Percentiles rank a stretch among this genome's conserved stretches.
phyloP scores from a whole-genome alignment of 352 stramenopile genomes.

The Aphanomyces invadans region DNA sequence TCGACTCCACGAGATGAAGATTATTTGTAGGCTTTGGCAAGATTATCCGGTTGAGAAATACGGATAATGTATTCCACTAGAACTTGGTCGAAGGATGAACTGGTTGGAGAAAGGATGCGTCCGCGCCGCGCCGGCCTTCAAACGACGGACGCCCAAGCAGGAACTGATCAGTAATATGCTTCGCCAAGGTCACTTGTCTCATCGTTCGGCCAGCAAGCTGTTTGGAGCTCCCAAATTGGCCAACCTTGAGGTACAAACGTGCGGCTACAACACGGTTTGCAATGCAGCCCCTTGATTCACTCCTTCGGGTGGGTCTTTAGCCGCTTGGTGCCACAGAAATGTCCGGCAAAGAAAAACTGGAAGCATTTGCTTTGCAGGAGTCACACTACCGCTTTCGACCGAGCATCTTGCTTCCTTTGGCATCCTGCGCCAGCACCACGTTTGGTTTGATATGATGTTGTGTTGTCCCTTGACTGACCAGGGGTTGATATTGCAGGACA shows the following conservation, averaged over 20 bases:
- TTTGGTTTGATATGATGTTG: conserved; percentile 10
- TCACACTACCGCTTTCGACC: conserved; percentile 45
- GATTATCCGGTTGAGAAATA: no score
- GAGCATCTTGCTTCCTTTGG: conserved; percentile 46
- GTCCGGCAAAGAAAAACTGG: not conserved
- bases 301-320: not conserved
- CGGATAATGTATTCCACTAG: no score
- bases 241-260: not conserved
- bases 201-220: conserved; percentile 2
- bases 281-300: not conserved
- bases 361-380: conserved; percentile 9
- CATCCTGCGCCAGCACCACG: conserved; percentile 1
- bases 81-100: conserved; percentile 23
- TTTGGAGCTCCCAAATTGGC: conserved; percentile 6
- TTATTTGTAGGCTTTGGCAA: no score
- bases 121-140: conserved; percentile 15
- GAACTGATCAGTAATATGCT: conserved; percentile 15
- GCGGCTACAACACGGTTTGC: not conserved
- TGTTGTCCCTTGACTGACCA: not conserved
- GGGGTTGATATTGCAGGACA: no score
- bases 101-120: conserved; percentile 24
- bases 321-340: not conserved
- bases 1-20: no score
- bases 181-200: conserved; percentile 23
- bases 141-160: conserved; percentile 3